Evolutionary conservation across 2,329 filamentous ascomycete species (phyloP).

Genomic region (Alternaria triticimaculans): DNA sequence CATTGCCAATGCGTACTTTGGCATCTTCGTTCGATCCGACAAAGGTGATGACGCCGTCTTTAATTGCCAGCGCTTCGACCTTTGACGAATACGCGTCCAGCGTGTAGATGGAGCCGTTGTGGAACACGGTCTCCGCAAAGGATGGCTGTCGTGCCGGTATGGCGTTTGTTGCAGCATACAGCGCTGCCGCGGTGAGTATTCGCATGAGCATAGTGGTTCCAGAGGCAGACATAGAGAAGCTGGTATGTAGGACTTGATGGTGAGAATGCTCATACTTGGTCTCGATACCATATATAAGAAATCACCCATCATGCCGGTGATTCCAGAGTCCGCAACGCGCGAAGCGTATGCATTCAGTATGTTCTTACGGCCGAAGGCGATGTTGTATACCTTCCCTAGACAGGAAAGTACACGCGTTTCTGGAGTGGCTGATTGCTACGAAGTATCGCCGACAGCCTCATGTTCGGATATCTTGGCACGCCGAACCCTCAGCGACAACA

Average conservation of each 20-base stretch:
- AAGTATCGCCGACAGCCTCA: not conserved
- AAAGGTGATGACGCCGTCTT: conserved; percentile 3
- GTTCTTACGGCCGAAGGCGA: accelerated
- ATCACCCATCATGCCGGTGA: not conserved
- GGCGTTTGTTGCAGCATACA: not conserved
- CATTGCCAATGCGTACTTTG: not conserved
- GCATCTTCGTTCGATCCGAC: conserved; percentile 1
- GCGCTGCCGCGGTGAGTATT: not conserved
- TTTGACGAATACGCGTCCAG: conserved; percentile 1
- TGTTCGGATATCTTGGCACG: not conserved
- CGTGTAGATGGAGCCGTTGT: conserved; percentile 10
- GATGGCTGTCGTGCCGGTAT: not conserved
- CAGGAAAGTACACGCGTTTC: not conserved
- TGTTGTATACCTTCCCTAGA: not conserved
- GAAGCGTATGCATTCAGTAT: accelerated
- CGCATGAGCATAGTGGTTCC: not conserved
- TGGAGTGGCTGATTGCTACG: not conserved
- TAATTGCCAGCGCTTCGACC: not conserved
- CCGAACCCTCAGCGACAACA: not conserved
- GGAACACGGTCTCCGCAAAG: not conserved
- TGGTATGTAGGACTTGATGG: not conserved
- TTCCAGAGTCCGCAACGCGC: not conserved
- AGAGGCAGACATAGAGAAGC: not conserved
- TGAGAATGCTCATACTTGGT: not conserved
- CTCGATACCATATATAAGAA: not conserved